Percentiles rank a stretch among this genome's conserved stretches.
phyloP scores from a whole-genome alignment of 495 filamentous ascomycete genomes.

The Neurospora sp. region DNA sequence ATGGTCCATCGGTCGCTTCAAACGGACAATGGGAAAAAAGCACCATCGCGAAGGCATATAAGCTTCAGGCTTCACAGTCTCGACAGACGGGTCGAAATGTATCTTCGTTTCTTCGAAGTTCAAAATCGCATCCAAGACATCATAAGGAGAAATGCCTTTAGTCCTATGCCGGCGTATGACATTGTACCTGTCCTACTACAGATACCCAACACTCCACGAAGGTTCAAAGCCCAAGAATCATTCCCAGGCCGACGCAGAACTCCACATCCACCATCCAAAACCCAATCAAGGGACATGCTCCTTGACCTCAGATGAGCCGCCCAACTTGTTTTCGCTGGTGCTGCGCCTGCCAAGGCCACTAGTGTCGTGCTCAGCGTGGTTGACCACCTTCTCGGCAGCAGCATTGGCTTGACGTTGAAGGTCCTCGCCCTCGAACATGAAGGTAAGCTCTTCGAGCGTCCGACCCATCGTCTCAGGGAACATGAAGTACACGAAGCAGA shows the following conservation, averaged over 20 bases:
- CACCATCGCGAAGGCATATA: neutral
- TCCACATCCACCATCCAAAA: neutral
- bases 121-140: neutral
- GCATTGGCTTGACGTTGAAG: constrained; percentile 27
- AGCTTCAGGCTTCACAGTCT: neutral
- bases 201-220: neutral
- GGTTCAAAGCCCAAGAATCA: neutral
- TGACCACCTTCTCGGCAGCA: constrained; percentile 31
- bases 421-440: constrained; percentile 39
- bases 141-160: neutral
- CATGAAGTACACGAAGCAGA: constrained; percentile 50
- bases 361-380: constrained; percentile 3
- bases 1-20: neutral
- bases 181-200: neutral
- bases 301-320: neutral
- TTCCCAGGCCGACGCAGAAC: neutral
- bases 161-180: neutral
- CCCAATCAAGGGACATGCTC: constrained; percentile 3
- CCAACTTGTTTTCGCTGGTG: neutral
- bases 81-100: neutral
- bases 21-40: neutral
- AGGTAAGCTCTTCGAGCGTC: constrained; percentile 55
- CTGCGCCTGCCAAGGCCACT: neutral
- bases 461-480: constrained; percentile 54
- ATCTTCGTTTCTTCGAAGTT: neutral